Conservation (phyloP, 495 filamentous ascomycete species). For the Haplographium delicatum region DNA sequence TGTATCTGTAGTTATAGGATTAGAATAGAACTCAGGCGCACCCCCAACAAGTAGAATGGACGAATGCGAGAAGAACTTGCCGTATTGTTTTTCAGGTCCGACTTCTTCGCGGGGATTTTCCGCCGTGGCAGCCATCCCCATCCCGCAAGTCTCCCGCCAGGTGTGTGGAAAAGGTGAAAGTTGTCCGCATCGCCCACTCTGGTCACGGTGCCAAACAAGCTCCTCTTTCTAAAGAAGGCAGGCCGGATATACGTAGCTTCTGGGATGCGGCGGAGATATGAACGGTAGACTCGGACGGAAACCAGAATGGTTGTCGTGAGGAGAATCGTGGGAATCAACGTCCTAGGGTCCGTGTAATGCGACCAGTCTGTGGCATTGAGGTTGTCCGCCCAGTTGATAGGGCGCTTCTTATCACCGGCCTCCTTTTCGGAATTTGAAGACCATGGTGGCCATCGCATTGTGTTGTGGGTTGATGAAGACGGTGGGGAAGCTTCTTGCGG, state of each 20-base stretch:
- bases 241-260: conserved; percentile 65
- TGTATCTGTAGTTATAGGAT: conserved; percentile 55
- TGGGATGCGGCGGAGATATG: conserved; percentile 78
- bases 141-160: conserved; percentile 76
- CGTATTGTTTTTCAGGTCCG: conserved; percentile 68
- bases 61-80: conserved; percentile 43
- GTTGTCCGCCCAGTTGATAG: conserved; percentile 44
- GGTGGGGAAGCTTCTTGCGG: conserved; percentile 5
- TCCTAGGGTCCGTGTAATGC: conserved; percentile 61
- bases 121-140: conserved; percentile 79
- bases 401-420: conserved; percentile 26
- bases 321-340: conserved; percentile 61
- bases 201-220: conserved; percentile 78
- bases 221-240: conserved; percentile 61
- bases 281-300: conserved; percentile 57
- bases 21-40: conserved; percentile 21
- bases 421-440: conserved; percentile 18
- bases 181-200: conserved; percentile 95
- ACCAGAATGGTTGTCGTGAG: conserved; percentile 62
- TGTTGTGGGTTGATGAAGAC: conserved; percentile 4
- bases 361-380: conserved; percentile 57
- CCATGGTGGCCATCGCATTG: conserved; percentile 28
- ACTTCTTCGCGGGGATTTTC: conserved; percentile 59
- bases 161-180: conserved; percentile 90
- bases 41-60: background rate